Base-by-base conservation (phyloP, 2,329 filamentous ascomycete genomes). In the Ophioceras dolichostomum region DNA sequence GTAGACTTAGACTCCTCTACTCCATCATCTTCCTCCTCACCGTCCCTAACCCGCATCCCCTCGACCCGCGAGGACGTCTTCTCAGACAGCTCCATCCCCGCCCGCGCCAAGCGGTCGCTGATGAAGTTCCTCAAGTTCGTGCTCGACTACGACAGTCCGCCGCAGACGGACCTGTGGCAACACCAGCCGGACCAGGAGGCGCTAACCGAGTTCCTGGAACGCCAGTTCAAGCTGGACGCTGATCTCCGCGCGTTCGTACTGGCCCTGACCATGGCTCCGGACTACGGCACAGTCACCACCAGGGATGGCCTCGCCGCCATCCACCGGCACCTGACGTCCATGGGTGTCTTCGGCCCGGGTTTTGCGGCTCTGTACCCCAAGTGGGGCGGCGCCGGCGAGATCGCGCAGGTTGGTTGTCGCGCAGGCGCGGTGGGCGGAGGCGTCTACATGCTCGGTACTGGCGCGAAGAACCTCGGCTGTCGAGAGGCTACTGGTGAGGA, bases 81-180 rank as follows among this genome's bases (percentile, higher is more conserved):
- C 56, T 74, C 79, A 34, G 81, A 86, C 54, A 73, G 74, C 26
- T 68, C 69, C 18, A 83, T 96, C 39, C 76, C 85, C 32, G 70
- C 82, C 46, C 81, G 82, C 45, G 77, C 85, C 5, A 96, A 96
- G 62, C 78, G 89, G 38, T 73, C 74, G 9, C 60, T 96, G 50
- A 94, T 95, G 81, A 94, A 93, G 57, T 93, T 95, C 50, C 69
- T 96, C 50, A 88, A 89, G 56, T 89, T 91, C 53, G 81, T 94
- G 37, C 66, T 78, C 41, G 74, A 86, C 48, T 80, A 79, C 49
- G 73, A 83, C 46, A 41, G 59, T n/a, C 62, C 67, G 38, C 54
- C 55, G 37, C 73, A 74, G 50, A 56, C 49, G 35, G 70, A 70
- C 36, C 48, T 65, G 3, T 86, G 80, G 80, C 58, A 75, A 41